phyloP scores from a whole-genome alignment of 2,329 filamentous ascomycete species.

The Colletotrichum coccodes region DNA sequence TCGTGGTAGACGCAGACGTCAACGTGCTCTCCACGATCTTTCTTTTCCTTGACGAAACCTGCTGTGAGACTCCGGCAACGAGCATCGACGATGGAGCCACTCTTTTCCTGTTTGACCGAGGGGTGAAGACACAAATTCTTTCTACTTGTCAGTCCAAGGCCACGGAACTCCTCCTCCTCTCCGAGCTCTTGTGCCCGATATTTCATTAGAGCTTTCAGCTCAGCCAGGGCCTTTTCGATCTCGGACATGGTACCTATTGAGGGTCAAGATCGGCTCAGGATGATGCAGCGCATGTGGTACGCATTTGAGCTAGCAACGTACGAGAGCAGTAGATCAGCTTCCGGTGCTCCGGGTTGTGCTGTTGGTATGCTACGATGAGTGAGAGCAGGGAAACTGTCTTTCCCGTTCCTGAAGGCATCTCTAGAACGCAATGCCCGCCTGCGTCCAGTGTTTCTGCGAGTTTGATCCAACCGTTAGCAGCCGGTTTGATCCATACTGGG shows the following conservation, averaged over 20 bases:
- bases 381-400: slow-evolving; percentile 97
- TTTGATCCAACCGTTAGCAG: neutral
- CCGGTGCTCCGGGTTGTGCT: slow-evolving; percentile 89
- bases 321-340: slow-evolving; percentile 99
- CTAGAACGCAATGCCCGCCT: slow-evolving; percentile 93
- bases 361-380: slow-evolving; percentile 96
- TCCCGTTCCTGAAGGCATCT: slow-evolving; percentile 98
- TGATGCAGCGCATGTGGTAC: neutral
- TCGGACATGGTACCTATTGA: slow-evolving; percentile 91
- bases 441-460: slow-evolving; percentile 82
- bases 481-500: neutral
- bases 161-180: slow-evolving; percentile 90
- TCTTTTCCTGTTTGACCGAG: slow-evolving; percentile 96
- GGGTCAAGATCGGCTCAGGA: neutral
- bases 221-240: slow-evolving; percentile 96
- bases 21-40: slow-evolving; percentile 92
- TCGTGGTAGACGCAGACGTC: slow-evolving; percentile 97
- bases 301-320: slow-evolving; percentile 40
- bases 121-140: slow-evolving; percentile 98
- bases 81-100: slow-evolving; percentile 93
- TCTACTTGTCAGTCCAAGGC: slow-evolving; percentile 90
- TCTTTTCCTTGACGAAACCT: slow-evolving; percentile 97
- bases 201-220: slow-evolving; percentile 93
- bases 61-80: slow-evolving; percentile 94
- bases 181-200: slow-evolving; percentile 92